phyloP scores from a whole-genome alignment of 768 basidiomycete species.

The Amanita jacksonii region DNA sequence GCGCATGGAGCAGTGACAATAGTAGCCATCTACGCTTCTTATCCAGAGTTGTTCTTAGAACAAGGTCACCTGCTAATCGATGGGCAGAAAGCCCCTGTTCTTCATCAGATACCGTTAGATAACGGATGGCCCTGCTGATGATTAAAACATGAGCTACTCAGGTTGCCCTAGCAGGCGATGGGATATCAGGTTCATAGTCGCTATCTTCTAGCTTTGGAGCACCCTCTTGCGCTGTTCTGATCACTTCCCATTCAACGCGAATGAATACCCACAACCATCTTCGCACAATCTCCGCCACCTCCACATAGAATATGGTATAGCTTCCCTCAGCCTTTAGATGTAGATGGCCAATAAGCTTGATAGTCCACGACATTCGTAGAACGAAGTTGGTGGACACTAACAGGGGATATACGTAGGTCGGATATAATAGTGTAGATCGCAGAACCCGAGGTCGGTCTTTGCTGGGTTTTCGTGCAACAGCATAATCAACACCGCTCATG shows the following conservation, averaged over 20 bases:
- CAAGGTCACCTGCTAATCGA: conserved; percentile 3
- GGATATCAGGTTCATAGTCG: not conserved
- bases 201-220: conserved; percentile 14
- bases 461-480: not conserved
- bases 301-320: conserved; percentile 79
- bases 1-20: no score
- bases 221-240: conserved; percentile 40
- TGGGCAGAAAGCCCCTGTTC: no score
- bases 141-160: no score
- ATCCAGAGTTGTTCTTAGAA: no score
- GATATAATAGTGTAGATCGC: conserved; percentile 66
- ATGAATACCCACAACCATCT: conserved; percentile 99
- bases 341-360: conserved; percentile 83
- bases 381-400: conserved; percentile 76
- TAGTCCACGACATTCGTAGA: conserved; percentile 87
- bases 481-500: not conserved
- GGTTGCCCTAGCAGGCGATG: not conserved
- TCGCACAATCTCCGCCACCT: conserved; percentile 80
- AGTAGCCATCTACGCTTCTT: no score
- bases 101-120: no score
- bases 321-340: conserved; percentile 73
- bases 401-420: conserved; percentile 78
- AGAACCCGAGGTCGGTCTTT: conserved; percentile 38
- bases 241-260: conserved; percentile 92
- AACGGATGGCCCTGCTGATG: no score